These are phyloP conservation scores for Phytophthora pisi DNA, from an alignment of 352 stramenopile species.

Conservation along the genomic window DNA sequence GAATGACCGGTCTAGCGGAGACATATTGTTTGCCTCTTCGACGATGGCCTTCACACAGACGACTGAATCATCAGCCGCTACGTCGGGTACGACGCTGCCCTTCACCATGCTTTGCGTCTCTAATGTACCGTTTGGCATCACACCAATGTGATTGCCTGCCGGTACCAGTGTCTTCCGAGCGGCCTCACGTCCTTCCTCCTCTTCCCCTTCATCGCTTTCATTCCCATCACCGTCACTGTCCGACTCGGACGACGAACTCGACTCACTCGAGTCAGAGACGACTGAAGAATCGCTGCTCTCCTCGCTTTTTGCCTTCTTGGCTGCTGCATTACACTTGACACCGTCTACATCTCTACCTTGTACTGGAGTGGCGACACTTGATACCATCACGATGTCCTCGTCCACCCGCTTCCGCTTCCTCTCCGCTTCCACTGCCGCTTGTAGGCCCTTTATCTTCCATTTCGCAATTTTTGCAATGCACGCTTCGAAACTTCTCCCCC, in stretches of 20 bases:
- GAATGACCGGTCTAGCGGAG: neutral
- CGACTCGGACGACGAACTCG: neutral
- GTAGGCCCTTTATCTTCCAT: neutral
- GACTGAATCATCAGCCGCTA: neutral
- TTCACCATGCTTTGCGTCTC: neutral
- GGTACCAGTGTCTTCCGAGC: neutral
- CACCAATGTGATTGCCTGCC: neutral
- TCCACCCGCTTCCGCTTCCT: neutral
- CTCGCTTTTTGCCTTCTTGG: neutral
- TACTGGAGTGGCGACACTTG: neutral
- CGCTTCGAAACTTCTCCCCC: neutral
- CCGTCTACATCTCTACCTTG: neutral
- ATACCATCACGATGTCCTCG: neutral
- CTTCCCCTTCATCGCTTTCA: neutral
- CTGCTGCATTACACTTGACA: too few species aligned
- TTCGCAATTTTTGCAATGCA: neutral
- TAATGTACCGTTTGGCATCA: neutral
- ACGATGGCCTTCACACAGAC: constrained; percentile 8
- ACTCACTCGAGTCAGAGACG: neutral
- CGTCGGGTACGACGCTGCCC: neutral
- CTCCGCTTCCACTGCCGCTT: neutral
- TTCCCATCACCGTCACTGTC: neutral
- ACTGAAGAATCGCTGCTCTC: too few species aligned
- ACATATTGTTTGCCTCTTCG: constrained; percentile 8
- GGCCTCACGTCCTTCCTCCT: neutral